Evolutionary conservation across 768 basidiomycete genomes (phyloP).

Genomic region (Panaeolus cyanescens): DNA sequence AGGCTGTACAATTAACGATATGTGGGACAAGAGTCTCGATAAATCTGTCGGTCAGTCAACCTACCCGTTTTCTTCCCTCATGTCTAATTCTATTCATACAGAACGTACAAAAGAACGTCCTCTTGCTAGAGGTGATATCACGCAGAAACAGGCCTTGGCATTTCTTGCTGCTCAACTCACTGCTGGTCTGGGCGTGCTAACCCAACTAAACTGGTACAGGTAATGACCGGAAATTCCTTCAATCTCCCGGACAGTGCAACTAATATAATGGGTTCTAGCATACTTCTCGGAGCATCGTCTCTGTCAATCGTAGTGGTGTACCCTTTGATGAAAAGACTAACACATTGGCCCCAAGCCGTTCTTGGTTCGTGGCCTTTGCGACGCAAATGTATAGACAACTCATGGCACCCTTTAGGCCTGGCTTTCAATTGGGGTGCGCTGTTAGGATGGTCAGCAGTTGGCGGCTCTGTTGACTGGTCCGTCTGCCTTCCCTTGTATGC

Average conservation of each 20-base stretch:
- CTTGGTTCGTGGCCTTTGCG: slow-evolving; percentile 63
- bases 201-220: slow-evolving; percentile 97
- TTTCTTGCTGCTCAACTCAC: slow-evolving; percentile 86
- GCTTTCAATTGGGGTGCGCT: slow-evolving; percentile 98
- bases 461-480: slow-evolving; percentile 77
- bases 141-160: slow-evolving; percentile 67
- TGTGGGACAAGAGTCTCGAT: slow-evolving; percentile 96
- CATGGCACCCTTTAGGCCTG: slow-evolving; percentile 54
- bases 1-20: slow-evolving; percentile 98
- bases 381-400: not conserved
- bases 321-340: slow-evolving; percentile 96
- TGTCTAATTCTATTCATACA: slow-evolving; percentile 25
- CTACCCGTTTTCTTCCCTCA: not conserved
- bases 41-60: slow-evolving; percentile 75
- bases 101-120: slow-evolving; percentile 89
- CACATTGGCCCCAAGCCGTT: slow-evolving; percentile 95
- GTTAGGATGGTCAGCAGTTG: slow-evolving; percentile 94
- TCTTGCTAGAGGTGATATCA: slow-evolving; percentile 82
- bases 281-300: slow-evolving; percentile 89
- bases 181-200: slow-evolving; percentile 79
- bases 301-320: slow-evolving; percentile 86
- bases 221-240: slow-evolving; percentile 23
- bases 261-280: slow-evolving; percentile 46
- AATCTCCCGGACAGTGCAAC: not conserved
- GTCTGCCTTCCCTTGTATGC: slow-evolving; percentile 88